phyloP scores from a whole-genome alignment of 257 asterid genomes.

The Fraxinus anomala region DNA sequence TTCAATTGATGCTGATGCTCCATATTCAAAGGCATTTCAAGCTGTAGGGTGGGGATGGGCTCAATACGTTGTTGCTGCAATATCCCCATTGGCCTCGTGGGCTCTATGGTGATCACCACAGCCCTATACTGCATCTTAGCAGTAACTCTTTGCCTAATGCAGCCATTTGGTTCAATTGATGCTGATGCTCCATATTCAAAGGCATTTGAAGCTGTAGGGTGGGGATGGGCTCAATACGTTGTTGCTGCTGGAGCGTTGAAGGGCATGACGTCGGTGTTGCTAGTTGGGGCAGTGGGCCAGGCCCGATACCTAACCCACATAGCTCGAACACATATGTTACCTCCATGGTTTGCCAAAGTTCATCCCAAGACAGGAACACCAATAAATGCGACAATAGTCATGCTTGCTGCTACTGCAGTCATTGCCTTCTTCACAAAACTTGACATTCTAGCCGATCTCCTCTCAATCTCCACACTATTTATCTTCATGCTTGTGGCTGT shows the following conservation, averaged over 20 bases:
- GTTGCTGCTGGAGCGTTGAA: constrained; percentile 59
- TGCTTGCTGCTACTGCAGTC: constrained; percentile 51
- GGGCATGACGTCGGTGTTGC: constrained; percentile 58
- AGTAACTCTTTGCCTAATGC: constrained; percentile 52
- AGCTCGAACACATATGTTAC: constrained; percentile 62
- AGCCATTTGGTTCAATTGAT: constrained; percentile 37
- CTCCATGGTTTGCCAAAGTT: constrained; percentile 58
- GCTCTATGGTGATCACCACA: constrained; percentile 58
- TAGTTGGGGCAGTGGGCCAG: constrained; percentile 56
- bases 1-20: constrained; percentile 40
- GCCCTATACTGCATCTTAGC: constrained; percentile 48
- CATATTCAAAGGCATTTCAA: constrained; percentile 49
- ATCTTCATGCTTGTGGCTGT: constrained; percentile 58
- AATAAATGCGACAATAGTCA: constrained; percentile 42
- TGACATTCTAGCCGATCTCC: constrained; percentile 32
- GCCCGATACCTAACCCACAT: constrained; percentile 68
- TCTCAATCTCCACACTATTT: constrained; percentile 54
- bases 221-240: constrained; percentile 60
- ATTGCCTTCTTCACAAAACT: constrained; percentile 53
- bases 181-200: constrained; percentile 46
- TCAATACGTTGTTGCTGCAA: constrained; percentile 53
- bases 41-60: constrained; percentile 62
- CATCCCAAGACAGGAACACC: constrained; percentile 54
- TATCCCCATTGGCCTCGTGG: constrained; percentile 61
- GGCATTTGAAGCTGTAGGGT: constrained; percentile 49